Conservation (phyloP, 495 filamentous ascomycete species). For the Penicillium ucsense region DNA sequence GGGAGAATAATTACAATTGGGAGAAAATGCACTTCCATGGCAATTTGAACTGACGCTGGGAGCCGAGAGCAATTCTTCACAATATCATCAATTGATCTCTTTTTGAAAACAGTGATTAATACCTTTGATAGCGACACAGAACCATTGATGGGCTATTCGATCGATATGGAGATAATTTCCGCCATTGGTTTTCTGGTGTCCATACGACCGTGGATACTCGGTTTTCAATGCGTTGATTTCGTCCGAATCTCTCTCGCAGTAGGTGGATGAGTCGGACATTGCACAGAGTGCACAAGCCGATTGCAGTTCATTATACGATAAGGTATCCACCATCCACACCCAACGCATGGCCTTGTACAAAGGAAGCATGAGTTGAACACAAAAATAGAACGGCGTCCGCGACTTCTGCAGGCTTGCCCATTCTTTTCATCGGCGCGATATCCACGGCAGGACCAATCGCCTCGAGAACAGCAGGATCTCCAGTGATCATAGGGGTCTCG, state of each 20-base stretch:
- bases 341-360: constrained; percentile 42
- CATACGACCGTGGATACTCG: no score
- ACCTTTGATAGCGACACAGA: no score
- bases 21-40: constrained; percentile 18
- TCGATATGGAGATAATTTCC: no score
- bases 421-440: constrained; percentile 42
- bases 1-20: constrained; percentile 44
- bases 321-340: constrained; percentile 47
- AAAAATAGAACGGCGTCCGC: constrained; percentile 43
- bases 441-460: constrained; percentile 25
- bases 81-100: neutral
- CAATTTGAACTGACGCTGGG: neutral
- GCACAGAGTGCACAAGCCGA: neutral
- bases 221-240: no score
- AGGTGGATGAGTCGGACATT: no score
- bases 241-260: no score
- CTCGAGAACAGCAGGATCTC: constrained; percentile 25
- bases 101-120: neutral
- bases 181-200: no score
- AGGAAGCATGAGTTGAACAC: constrained; percentile 36
- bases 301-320: constrained; percentile 13
- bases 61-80: no score
- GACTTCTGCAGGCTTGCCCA: constrained; percentile 40
- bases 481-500: constrained; percentile 38
- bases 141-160: no score